Conservation (phyloP, 805 yeast species). For the Schizosaccharomyces octosporus region DNA sequence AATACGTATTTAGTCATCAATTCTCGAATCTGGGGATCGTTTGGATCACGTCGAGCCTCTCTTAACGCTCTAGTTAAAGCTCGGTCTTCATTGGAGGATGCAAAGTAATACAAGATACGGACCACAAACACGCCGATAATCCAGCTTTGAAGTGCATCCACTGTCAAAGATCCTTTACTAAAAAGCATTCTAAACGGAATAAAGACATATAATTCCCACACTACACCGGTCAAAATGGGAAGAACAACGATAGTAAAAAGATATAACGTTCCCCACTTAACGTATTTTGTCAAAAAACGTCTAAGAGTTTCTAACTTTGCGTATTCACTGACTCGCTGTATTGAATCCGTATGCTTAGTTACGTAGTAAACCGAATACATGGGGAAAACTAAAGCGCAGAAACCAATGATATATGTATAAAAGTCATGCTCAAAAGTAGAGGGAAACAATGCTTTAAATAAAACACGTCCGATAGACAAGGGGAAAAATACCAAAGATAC, state of each 20-base stretch:
- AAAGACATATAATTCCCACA: background rate
- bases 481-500: constrained; percentile 10
- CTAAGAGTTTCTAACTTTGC: background rate
- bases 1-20: background rate
- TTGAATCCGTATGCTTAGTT: background rate
- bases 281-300: background rate
- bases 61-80: background rate
- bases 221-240: background rate
- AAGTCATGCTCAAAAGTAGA: constrained; percentile 8
- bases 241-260: background rate
- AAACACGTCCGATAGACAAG: constrained; percentile 11
- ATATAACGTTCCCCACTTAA: no score
- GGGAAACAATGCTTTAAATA: constrained; percentile 4
- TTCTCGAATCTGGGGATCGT: background rate
- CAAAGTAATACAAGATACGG: background rate
- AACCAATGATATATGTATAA: constrained; percentile 9
- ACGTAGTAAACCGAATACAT: background rate
- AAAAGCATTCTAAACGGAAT: background rate
- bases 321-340: no score
- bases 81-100: background rate
- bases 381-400: background rate
- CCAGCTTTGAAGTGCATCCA: constrained; percentile 1
- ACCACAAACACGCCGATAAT: background rate
- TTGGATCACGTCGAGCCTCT: background rate
- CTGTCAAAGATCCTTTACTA: background rate